These are phyloP conservation scores for Symmetrospora coprosmae DNA, from an alignment of 768 basidiomycete genomes.

Conservation along the genomic window DNA sequence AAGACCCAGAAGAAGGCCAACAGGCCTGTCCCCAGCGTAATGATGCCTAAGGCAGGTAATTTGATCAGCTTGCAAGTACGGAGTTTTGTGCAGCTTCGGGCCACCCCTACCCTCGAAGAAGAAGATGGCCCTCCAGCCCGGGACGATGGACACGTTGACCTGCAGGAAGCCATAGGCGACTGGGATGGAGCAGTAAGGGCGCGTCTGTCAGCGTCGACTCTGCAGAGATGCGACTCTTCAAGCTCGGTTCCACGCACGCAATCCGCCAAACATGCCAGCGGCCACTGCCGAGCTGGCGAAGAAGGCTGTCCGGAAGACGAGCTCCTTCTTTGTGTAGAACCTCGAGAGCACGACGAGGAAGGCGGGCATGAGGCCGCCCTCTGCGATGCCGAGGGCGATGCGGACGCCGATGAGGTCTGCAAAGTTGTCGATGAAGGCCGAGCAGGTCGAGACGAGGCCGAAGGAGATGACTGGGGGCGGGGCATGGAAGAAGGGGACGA, in stretches of 20 bases:
- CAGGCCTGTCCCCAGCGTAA: constrained; percentile 5
- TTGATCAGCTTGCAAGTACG: no score
- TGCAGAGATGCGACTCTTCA: background rate
- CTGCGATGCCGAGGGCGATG: constrained; percentile 11
- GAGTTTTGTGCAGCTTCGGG: no score
- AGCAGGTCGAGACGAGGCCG: constrained; percentile 13
- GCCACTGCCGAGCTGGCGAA: constrained; percentile 3
- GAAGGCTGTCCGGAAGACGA: constrained; percentile 19
- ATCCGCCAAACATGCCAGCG: constrained; percentile 22
- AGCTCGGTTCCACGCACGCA: background rate
- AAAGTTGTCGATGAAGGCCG: constrained; percentile 19
- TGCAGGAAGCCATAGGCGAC: constrained; percentile 5
- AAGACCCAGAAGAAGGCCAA: constrained; percentile 3
- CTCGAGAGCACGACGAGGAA: constrained; percentile 13
- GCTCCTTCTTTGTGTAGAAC: constrained; percentile 23
- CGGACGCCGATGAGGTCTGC: constrained; percentile 13
- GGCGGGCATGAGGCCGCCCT: constrained; percentile 23
- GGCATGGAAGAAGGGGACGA: background rate
- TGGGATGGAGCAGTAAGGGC: background rate
- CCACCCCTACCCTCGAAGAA: no score
- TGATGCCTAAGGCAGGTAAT: no score
- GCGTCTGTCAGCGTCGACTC: no score
- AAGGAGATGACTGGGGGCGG: constrained; percentile 11
- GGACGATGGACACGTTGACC: background rate
- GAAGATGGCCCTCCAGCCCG: constrained; percentile 17